Base-by-base conservation (phyloP, 1,284 basidiomycete species). In the Ganoderma leucocontextum region DNA sequence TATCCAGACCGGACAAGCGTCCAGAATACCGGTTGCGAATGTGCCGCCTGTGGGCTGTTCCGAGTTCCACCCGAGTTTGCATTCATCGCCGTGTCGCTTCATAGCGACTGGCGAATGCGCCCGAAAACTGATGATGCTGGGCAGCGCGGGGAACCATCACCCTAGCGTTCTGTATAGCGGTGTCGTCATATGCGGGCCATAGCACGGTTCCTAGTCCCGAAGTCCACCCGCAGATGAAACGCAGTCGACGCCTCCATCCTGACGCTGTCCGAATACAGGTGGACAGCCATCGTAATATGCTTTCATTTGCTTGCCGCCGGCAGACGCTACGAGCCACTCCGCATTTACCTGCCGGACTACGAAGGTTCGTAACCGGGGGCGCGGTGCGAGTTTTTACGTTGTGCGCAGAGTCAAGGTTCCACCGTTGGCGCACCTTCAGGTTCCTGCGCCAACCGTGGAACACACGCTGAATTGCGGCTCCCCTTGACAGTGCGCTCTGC, bases 371-470 rank as follows among this genome's bases (percentile, higher is more conserved):
- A 15, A 44, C 53, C 53, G 62, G 62, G 62, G 10, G 41, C 3
- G 29, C 53, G 53, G 62, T 58, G 55, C 62, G 62, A 44, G 53
- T 17, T 44, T 64, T 57, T 55, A 53, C 35, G 29, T 64, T 58
- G 39, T 55, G 38, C 62, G 38, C 44, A 53, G 15, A 13, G 53
- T 55, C 17, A 55, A 55, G 55, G 19, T 58, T 38, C 55, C 53
- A 9, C 29, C 19, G 53, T 35, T n/a, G 33, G 55, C 17, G 55
- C 33, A 38, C 36, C 19, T 38, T 33, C 12, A 15, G 10, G 47
- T 49, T 58, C 55, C 35, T 58, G 55, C 55, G 35, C 55, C 35
- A 58, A 10, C 47, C 47, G 10, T 25, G 22, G 22, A 25, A 38
- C 19, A 58, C 36, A 58, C 55, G 55, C 17, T 38, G 5, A n/a